These are phyloP conservation scores for Phragmites australis DNA, from an alignment of 176 grass and related monocot genomes.

Conservation along the genomic window DNA sequence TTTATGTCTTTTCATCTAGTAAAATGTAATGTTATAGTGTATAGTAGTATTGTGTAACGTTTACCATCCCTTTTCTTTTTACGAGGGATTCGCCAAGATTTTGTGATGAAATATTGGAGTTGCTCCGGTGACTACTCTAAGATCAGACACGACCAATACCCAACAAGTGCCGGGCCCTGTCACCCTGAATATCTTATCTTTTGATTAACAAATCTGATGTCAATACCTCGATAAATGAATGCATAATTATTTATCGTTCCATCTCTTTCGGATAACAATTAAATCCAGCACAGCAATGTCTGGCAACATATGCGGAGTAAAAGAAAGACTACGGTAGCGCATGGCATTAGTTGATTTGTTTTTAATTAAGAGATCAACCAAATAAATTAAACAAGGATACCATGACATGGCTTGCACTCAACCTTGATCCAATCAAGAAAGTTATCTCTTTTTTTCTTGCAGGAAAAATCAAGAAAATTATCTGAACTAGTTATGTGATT, in stretches of 20 bases:
- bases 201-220: neutral
- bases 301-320: slow-evolving; percentile 3
- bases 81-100: no score
- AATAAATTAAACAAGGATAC: neutral
- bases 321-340: slow-evolving; percentile 24
- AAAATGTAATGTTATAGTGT: no score
- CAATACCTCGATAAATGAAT: slow-evolving; percentile 7
- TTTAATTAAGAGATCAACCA: neutral
- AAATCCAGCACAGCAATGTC: slow-evolving; percentile 8
- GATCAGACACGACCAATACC: neutral
- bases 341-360: neutral
- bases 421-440: neutral
- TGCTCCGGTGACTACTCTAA: neutral
- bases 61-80: no score
- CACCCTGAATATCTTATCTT: neutral
- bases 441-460: no score
- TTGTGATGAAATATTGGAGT: no score
- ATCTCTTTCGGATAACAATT: slow-evolving; percentile 44
- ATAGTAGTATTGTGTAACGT: no score
- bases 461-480: neutral
- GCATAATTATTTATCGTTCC: slow-evolving; percentile 22
- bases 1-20: no score
- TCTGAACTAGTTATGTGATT: no score
- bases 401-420: slow-evolving; percentile 10
- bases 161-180: no score